Evolutionary conservation across 2,329 filamentous ascomycete genomes (phyloP), one percentile per base, ranked within the genome.

Genomic region (Cryphonectria radicalis): DNA sequence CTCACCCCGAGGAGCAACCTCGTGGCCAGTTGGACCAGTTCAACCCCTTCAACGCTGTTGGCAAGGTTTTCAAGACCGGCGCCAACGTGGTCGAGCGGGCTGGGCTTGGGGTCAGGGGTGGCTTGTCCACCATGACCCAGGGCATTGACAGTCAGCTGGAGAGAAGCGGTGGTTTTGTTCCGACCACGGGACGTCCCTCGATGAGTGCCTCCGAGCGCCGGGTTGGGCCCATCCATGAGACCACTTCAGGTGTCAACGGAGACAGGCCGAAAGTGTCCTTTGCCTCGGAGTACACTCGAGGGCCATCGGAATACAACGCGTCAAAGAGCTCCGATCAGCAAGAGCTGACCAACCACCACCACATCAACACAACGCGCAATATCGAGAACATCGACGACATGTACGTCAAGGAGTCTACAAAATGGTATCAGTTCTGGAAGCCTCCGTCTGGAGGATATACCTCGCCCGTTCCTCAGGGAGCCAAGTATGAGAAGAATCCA

Each of bases 341-440:
- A 28, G 76, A 79, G 57, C 79, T 80, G 78, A 70, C 81, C 76
- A 73, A 75, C 77, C 76, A 75, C 70, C 68, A 73, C 72, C 76
- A 80, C 46, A 83, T 82, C 19, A 90, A 89, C 75, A 89, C 87
- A 0, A 86, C 86, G 5, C 85, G 88, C 63, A 86, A 84, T 72
- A 76, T 84, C 8, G 81, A 80, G 3, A 83, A 88, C 65, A 76
- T 85, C 55, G 83, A 87, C 3, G 84, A 86, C 14, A 85, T 88
- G 79, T 84, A 85, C 68, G 77, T 81, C 67, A 81, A 80, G 6
- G 82, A 85, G 13, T 80, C 83, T 37, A 79, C 82, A 0, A 82
- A 80, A 57, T 91, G 89, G 83, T 91, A 87, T 82, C 81, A 91
- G 72, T 91, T 91, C 72, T 91, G 89, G 89, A 88, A 89, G 75